These are phyloP conservation scores for Picea abies DNA, from an alignment of 83 land plant genomes.

Conservation along the genomic window DNA sequence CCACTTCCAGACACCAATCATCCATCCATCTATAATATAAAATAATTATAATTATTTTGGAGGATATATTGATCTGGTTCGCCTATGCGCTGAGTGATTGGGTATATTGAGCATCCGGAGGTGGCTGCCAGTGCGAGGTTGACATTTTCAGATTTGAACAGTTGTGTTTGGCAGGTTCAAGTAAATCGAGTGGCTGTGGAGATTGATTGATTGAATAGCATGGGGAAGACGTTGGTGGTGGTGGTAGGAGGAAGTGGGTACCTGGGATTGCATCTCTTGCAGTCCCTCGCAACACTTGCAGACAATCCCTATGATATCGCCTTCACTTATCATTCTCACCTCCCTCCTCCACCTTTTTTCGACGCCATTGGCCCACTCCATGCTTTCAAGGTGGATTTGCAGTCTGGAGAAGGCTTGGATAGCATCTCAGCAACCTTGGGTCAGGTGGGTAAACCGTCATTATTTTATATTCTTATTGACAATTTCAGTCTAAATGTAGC, in stretches of 20 bases:
- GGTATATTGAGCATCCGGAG: too few relatives aligned
- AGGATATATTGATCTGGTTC: too few relatives aligned
- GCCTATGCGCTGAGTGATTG: too few relatives aligned
- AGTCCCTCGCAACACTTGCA: constrained; percentile 29
- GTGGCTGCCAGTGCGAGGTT: too few relatives aligned
- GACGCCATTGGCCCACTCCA: constrained; percentile 41
- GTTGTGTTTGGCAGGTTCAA: too few relatives aligned
- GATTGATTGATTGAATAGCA: not conserved
- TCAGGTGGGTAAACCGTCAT: constrained; percentile 40
- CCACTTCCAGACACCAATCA: too few relatives aligned
- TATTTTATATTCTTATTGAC: too few relatives aligned
- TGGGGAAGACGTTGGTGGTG: constrained; percentile 47
- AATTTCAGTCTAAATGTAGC: not conserved
- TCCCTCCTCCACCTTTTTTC: constrained; percentile 45
- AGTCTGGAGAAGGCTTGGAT: constrained; percentile 70
- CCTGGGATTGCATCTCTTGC: constrained; percentile 86
- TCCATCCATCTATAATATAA: too few relatives aligned
- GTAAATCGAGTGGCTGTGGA: too few relatives aligned
- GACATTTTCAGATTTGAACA: too few relatives aligned
- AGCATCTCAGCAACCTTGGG: constrained; percentile 49
- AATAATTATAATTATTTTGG: too few relatives aligned
- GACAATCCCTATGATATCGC: constrained; percentile 40
- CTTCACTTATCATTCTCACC: constrained; percentile 64
- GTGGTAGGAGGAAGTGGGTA: constrained; percentile 92
- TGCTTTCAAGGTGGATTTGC: constrained; percentile 71